A percentile compares a stretch with the other conserved stretches of the same genome.
phyloP scores from a whole-genome alignment of 83 land plant species.

The Thuja plicata region DNA sequence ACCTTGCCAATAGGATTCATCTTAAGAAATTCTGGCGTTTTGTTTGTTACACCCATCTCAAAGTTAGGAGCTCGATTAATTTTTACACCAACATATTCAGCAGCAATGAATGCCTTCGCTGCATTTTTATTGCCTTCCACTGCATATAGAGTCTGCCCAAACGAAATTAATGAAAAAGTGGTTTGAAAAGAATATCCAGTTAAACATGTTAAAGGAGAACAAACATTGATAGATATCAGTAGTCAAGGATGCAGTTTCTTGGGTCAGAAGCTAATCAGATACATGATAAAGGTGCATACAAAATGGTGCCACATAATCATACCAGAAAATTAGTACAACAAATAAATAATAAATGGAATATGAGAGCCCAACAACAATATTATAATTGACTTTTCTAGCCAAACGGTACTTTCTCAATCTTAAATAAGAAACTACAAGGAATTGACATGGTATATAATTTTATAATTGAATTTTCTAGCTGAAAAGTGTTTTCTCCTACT shows the following conservation, averaged over 20 bases:
- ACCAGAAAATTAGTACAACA: background rate
- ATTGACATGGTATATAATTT: too few relatives aligned
- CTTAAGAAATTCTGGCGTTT: conserved; percentile 78
- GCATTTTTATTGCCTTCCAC: conserved; percentile 65
- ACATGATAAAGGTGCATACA: background rate
- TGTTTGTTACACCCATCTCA: conserved; percentile 86
- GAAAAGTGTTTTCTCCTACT: background rate
- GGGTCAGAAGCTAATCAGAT: background rate
- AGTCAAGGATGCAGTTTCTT: background rate
- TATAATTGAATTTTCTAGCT: background rate
- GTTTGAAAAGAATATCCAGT: background rate
- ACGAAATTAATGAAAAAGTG: conserved; percentile 8
- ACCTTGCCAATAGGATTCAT: conserved; percentile 98
- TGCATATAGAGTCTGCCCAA: conserved; percentile 67
- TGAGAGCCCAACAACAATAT: background rate
- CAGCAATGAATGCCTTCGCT: conserved; percentile 78
- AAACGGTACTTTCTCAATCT: too few relatives aligned
- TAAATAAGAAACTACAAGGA: too few relatives aligned
- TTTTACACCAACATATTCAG: conserved; percentile 76
- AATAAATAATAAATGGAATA: too few relatives aligned
- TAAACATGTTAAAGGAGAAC: background rate
- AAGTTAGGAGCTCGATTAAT: conserved; percentile 60
- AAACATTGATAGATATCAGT: background rate
- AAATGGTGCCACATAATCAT: background rate
- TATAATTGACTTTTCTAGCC: background rate